Evolutionary conservation across 1,139 yeast species (phyloP), one percentile per base, ranked within the genome.

Genomic region (Saccharomyces hybrid): DNA sequence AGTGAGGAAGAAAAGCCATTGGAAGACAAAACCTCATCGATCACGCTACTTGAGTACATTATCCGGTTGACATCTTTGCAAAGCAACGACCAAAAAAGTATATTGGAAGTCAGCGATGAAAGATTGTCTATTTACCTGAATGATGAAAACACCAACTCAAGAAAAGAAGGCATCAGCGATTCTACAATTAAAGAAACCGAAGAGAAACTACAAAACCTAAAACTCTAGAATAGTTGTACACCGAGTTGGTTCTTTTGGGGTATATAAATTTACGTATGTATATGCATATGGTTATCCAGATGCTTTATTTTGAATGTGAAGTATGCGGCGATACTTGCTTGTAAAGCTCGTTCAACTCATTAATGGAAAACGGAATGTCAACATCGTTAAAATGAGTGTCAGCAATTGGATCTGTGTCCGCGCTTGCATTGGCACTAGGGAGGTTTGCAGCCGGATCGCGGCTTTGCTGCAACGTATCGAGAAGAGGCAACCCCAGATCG

Each of bases 11-110:
- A 61, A 2, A 58, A 57, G 27, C 56, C 57, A 16, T 59, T 19
- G 47, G 47, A 48, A 26, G 24, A 12, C 49, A 42, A 46, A 34
- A 26, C 12, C 51, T 53, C 53, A 61, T 61, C 84, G 0, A 72
- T 86, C 19, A 80, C 90, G 0, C 69, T 86, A 28, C 70, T 87
- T 2, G 95, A 88, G 65, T 86, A 86, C 62, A 62, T 86, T 4
- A 65, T 86, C 1, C 73, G 95, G 51, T 72, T 88, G 5, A 71
- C 82, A 28, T 81, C 85, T 0, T 71, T 87, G 24, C 91, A 88
- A 65, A 73, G 79, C 19, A 79, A 75, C 59, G 93, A 87, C 62
- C 83, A 80, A 57, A 73, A 70, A 31, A 73, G 84, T 0, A 70
- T 86, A 7, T 68, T 82, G 24, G 73, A 78, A 2, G 78, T 84